Percentiles rank a stretch among this genome's conserved stretches.
Evolutionary conservation across 345 rosid species (phyloP).

Genomic region (Litchi chinensis): DNA sequence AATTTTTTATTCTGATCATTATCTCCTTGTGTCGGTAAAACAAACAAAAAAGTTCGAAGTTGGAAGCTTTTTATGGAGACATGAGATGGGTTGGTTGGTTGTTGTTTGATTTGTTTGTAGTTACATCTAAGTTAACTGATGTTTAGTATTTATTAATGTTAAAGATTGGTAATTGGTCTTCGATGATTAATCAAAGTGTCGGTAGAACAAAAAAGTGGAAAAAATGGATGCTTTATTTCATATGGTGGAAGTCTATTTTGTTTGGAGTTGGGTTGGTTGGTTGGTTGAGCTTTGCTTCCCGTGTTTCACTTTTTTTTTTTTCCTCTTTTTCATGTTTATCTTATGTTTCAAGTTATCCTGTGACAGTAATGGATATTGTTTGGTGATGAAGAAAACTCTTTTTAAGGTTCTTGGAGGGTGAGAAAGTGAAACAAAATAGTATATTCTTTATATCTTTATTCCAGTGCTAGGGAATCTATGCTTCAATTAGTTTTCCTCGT

Average conservation of each 20-base stretch:
- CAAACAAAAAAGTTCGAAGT: background rate
- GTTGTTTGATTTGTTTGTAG: slow-evolving; percentile 4
- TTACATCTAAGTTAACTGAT: no score
- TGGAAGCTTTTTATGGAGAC: slow-evolving; percentile 28
- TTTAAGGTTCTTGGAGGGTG: slow-evolving; percentile 1
- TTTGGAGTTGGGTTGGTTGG: background rate
- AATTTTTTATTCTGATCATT: background rate
- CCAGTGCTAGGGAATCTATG: background rate
- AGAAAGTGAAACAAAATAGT: background rate
- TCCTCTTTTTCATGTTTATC: slow-evolving; percentile 24
- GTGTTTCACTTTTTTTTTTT: slow-evolving; percentile 18
- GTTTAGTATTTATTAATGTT: no score
- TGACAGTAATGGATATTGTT: slow-evolving; percentile 21
- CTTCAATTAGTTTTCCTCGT: background rate
- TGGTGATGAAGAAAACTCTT: slow-evolving; percentile 15
- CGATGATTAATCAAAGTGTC: no score
- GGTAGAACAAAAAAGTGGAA: no score
- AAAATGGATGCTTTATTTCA: no score
- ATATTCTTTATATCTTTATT: background rate
- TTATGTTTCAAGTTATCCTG: slow-evolving; percentile 36
- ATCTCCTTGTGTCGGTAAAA: slow-evolving; percentile 9
- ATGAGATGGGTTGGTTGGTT: slow-evolving; percentile 16
- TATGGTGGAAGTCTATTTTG: no score
- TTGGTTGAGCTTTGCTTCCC: slow-evolving; percentile 43
- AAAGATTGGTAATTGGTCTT: no score